Base-by-base conservation (phyloP, 768 basidiomycete species). In the Mycena latifolia region DNA sequence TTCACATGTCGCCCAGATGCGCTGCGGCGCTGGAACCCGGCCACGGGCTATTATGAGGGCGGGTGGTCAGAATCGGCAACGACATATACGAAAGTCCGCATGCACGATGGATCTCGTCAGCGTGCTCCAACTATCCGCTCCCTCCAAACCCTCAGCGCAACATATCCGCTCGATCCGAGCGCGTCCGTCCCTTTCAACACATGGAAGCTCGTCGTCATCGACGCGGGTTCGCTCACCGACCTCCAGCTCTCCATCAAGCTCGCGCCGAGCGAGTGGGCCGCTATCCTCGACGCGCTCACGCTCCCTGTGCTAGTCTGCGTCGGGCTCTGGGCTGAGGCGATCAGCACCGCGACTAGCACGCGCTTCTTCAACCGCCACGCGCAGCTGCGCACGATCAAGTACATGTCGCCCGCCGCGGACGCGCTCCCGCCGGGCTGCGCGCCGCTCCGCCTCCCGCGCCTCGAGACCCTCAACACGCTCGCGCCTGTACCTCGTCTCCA, bases 31-130 rank as follows among this genome's bases (percentile, higher is more conserved):
- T 67, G 66, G 66, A 62, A 48, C 18, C 66, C 66, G 10, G 55
- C 25, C 24, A 61, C 55, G 17, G 58, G 58, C 2, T 37, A 46
- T 11, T 61, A 57, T 27, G 55, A 61, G 24, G 28, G 60, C 22
- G 58, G 55, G 18, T 67, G 58, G 48, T 20, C 35, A 20, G 52
- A 45, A 4, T 45, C 43, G 22, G 14, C 29, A 22, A 24, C 62
- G 35, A 31, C 55, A 0, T 64, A 39, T 20, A n/a, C 62, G 22
- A 43, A n/a, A 27, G 33, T 64, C 39, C 48, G 10, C 35, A 59
- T 66, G 58, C 65, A 66, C 35, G 66, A 67, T 20, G 60, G 51
- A 3, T 57, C 66, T 24, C 55, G 41, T 20, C 66, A 58, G 51
- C 37, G 43, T 28, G 60, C 52, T 6, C 60, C 66, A 2, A 57